Percentiles rank a stretch among this genome's conserved stretches.
phyloP scores from a whole-genome alignment of 2,329 filamentous ascomycete genomes.

The Colletotrichum echinochloae region DNA sequence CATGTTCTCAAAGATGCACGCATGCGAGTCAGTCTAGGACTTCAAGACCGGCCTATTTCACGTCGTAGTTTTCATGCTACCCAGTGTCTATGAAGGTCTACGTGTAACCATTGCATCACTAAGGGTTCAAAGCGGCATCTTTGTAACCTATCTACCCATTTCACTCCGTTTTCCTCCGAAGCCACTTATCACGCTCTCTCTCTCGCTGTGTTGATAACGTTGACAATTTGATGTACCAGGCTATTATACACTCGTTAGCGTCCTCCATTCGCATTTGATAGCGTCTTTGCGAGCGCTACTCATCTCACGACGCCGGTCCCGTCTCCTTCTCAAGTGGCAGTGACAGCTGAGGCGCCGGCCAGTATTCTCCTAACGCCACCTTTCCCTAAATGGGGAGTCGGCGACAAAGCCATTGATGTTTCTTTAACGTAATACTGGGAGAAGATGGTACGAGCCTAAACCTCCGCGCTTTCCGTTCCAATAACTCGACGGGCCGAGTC shows the following conservation, averaged over 20 bases:
- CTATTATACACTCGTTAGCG: neutral
- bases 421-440: neutral
- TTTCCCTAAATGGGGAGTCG: neutral
- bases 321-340: neutral
- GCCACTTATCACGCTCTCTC: neutral
- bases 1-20: neutral
- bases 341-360: neutral
- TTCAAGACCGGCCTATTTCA: neutral
- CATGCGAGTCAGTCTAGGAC: neutral
- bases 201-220: neutral
- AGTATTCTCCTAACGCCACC: neutral
- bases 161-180: neutral
- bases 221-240: neutral
- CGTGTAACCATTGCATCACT: neutral
- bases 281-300: neutral
- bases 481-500: neutral
- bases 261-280: too few relatives aligned
- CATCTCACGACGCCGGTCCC: neutral
- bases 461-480: neutral
- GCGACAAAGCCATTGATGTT: neutral
- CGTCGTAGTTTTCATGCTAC: neutral
- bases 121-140: neutral
- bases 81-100: neutral
- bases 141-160: neutral
- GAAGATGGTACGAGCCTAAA: neutral